Evolutionary conservation across 805 yeast species (phyloP), one percentile per base, ranked within the genome.

Genomic region (Barnettozyma californica): DNA sequence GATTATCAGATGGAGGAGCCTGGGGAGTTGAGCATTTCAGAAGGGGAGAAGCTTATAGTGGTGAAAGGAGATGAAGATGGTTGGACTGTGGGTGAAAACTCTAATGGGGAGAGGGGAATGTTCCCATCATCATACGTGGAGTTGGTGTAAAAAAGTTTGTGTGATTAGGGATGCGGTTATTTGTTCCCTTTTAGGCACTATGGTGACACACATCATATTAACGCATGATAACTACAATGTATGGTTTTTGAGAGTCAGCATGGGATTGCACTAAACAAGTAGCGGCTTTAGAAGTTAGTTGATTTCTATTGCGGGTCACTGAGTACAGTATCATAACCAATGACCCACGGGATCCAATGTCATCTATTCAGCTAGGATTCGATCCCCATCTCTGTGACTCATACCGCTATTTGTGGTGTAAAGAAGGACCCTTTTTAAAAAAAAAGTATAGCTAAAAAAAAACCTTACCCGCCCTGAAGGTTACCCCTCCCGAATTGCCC

Each of bases 61-160:
- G 59, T 86, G 1, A 82, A 76, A 26, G 87, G 81, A 44, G 86
- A 84, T 45, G 87, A 84, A 55, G 91, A 89, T 9, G 99, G 99
- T 0, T 94, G 99, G 99, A 91, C 97, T 2, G 86, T 83, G 56
- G 98, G 97, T 11, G 92, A 87, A 61, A 50, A 53, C 8, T 50
- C 84, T 7, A 71, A 80, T 53, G 94, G 92, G 0, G 54, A 52
- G 8, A 70, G 68, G 18, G 95, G 95, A 1, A 62, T 85, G 47
- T 83, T 87, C 65, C 98, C 98, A 6, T 82, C 94, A 0, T 73
- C 85, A 52, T 91, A 91, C 63, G 63, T 58, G 5, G 61, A 58
- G 33, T 16, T 51, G 33, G 16, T 29, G 3, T 29, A 29, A 13
- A 29, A 13, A 29, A 29, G 16, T 13, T 14, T 29, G 33, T 29